Conservation (phyloP, 306 rosid species). For the Cercis canadensis region DNA sequence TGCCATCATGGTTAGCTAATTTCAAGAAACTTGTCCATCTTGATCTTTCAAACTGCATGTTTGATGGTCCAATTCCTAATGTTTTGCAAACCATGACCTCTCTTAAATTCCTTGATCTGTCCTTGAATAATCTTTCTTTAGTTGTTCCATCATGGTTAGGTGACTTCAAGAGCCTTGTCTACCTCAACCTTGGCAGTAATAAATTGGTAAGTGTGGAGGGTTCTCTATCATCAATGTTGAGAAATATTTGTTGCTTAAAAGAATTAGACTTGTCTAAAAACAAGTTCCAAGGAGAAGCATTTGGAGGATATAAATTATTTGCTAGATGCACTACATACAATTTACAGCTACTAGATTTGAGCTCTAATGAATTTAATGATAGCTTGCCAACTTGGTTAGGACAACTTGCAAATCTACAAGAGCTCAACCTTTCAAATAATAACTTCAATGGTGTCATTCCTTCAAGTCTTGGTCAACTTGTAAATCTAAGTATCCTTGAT, state of each 20-base stretch:
- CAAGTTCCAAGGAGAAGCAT: not conserved
- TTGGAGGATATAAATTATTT: not conserved
- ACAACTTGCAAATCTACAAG: not conserved
- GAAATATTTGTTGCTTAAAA: not conserved
- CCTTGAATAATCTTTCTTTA: not conserved
- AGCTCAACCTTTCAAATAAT: not conserved
- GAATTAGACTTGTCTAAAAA: not conserved
- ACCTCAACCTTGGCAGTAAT: not conserved
- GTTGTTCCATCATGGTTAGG: conserved; percentile 8
- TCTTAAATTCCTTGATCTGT: not conserved
- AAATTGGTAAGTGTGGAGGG: not conserved
- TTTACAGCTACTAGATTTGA: not conserved
- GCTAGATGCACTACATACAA: not conserved
- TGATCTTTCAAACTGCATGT: no score
- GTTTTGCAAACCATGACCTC: conserved; percentile 5
- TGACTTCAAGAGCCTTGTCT: not conserved
- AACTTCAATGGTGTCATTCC: not conserved
- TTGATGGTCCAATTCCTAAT: conserved; percentile 4
- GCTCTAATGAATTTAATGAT: not conserved
- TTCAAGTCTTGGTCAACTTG: not conserved
- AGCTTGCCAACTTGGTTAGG: not conserved
- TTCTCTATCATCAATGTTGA: not conserved
- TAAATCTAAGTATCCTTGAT: not conserved
- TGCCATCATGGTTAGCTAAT: no score
- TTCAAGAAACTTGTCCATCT: no score